phyloP scores from a whole-genome alignment of 1,284 basidiomycete genomes.

The Microbotryum scabiosae region DNA sequence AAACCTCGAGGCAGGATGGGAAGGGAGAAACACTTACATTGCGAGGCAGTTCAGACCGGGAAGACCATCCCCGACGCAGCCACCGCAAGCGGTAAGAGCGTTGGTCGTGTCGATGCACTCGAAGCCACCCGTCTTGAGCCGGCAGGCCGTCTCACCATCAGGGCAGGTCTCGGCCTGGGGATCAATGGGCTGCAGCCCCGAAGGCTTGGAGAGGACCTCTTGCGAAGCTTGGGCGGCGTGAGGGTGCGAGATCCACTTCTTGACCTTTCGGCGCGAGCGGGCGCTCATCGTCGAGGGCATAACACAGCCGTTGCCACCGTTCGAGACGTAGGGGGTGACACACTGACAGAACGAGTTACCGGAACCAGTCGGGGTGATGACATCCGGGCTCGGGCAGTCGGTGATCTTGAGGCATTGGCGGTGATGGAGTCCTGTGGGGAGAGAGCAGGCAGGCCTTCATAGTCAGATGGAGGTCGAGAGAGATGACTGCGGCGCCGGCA shows the following conservation, averaged over 20 bases:
- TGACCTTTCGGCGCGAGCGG: constrained; percentile 2
- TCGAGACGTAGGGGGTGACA: constrained; percentile 1
- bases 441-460: not conserved
- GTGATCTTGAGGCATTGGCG: constrained; percentile 2
- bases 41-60: constrained; percentile 19
- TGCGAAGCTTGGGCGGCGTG: constrained; percentile 1
- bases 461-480: too few species aligned
- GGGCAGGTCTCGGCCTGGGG: constrained; percentile 15
- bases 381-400: not conserved
- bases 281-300: constrained; percentile 12
- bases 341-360: constrained; percentile 9
- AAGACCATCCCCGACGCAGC: constrained; percentile 11
- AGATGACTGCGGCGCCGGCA: too few species aligned
- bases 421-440: constrained; percentile 2
- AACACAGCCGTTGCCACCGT: constrained; percentile 2
- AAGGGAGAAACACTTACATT: not conserved
- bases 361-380: not conserved
- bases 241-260: constrained; percentile 2
- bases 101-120: constrained; percentile 20
- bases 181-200: not conserved
- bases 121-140: constrained; percentile 10
- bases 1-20: too few species aligned
- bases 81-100: constrained; percentile 14
- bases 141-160: constrained; percentile 17
- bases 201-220: not conserved